phyloP scores from a whole-genome alignment of 2,329 filamentous ascomycete species.

The Aspergillus neoniger region DNA sequence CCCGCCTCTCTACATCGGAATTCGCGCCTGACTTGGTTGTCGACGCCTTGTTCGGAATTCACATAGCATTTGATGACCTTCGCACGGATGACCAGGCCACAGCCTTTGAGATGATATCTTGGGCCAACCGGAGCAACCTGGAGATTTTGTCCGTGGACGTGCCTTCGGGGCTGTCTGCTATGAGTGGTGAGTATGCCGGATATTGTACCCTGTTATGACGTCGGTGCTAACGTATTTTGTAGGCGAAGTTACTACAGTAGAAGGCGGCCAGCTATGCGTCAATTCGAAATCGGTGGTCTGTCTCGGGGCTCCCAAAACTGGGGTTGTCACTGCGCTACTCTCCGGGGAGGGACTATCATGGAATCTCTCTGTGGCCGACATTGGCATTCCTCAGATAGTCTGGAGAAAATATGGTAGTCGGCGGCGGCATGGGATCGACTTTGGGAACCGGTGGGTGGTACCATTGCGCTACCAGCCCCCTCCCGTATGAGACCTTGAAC shows the following conservation, averaged over 20 bases:
- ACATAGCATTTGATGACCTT: conserved; percentile 85
- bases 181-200: conserved; percentile 65
- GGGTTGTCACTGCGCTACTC: conserved; percentile 74
- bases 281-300: conserved; percentile 80
- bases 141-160: conserved; percentile 86
- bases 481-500: conserved; percentile 22
- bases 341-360: conserved; percentile 61
- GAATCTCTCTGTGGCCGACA: conserved; percentile 81
- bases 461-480: conserved; percentile 57
- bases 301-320: conserved; percentile 83
- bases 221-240: conserved; percentile 18
- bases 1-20: conserved; percentile 54
- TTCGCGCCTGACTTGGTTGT: conserved; percentile 77
- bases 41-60: conserved; percentile 83
- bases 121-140: conserved; percentile 85
- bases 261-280: conserved; percentile 77
- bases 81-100: conserved; percentile 78
- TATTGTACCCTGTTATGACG: conserved; percentile 33
- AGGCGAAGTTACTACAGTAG: conserved; percentile 60
- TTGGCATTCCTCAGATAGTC: conserved; percentile 78
- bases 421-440: conserved; percentile 81
- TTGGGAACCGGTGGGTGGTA: conserved; percentile 83
- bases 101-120: conserved; percentile 87
- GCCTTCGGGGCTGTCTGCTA: conserved; percentile 83
- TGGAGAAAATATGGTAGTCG: conserved; percentile 84